Evolutionary conservation across 371 early-diverging fungal species (phyloP).

Genomic region (Rhizopus arrhizus): DNA sequence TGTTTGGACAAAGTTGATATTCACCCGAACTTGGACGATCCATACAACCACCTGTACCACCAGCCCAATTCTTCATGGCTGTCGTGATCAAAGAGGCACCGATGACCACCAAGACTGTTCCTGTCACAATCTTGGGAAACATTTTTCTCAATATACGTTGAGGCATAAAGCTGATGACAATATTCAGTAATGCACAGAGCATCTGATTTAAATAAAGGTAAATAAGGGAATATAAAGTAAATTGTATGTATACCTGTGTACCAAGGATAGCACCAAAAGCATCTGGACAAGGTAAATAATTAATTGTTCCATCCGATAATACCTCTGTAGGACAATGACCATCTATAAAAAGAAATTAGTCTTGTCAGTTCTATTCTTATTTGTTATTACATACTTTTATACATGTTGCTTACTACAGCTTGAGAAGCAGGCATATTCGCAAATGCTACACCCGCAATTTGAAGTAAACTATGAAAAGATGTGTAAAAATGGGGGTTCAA

Average conservation of each 20-base stretch:
- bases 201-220: constrained; percentile 20
- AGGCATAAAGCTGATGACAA: constrained; percentile 54
- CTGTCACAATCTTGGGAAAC: constrained; percentile 61
- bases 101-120: constrained; percentile 53
- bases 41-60: constrained; percentile 53
- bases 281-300: constrained; percentile 53
- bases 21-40: constrained; percentile 34
- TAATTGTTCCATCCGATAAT: constrained; percentile 41
- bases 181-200: constrained; percentile 50
- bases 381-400: constrained; percentile 21
- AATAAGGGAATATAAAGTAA: no score
- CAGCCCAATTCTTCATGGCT: constrained; percentile 56
- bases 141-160: constrained; percentile 49
- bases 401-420: constrained; percentile 47
- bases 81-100: constrained; percentile 50
- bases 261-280: constrained; percentile 62
- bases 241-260: constrained; percentile 32
- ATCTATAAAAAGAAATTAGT: constrained; percentile 17
- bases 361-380: constrained; percentile 1
- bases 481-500: not conserved
- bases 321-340: constrained; percentile 52
- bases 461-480: constrained; percentile 39
- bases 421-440: constrained; percentile 42
- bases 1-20: constrained; percentile 36
- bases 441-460: constrained; percentile 43